A percentile compares a stretch with the other conserved stretches of the same genome.
phyloP scores from a whole-genome alignment of 2,329 filamentous ascomycete genomes.

The Ascochyta pisi region DNA sequence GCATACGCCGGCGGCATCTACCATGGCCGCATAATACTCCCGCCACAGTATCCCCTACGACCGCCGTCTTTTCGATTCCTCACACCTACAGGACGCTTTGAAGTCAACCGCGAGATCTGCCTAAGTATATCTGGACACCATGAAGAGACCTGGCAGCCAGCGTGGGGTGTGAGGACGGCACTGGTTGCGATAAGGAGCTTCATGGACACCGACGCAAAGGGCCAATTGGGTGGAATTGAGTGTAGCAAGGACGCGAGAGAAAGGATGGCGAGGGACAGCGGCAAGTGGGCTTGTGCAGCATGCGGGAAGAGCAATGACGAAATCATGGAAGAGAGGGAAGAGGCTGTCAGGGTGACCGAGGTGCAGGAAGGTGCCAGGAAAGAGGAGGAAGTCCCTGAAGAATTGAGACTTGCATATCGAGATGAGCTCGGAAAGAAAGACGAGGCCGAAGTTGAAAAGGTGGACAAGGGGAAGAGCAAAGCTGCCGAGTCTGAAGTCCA shows the following conservation, averaged over 20 bases:
- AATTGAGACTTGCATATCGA: slow-evolving; percentile 71
- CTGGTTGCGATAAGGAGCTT: slow-evolving; percentile 80
- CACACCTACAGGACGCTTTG: slow-evolving; percentile 90
- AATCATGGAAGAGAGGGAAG: slow-evolving; percentile 75
- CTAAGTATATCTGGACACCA: slow-evolving; percentile 93
- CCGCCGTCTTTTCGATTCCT: slow-evolving; percentile 96
- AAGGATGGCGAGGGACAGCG: slow-evolving; percentile 72
- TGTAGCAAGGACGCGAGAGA: slow-evolving; percentile 68
- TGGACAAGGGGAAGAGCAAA: slow-evolving; percentile 33
- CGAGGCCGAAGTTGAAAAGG: slow-evolving; percentile 14
- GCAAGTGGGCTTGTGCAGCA: slow-evolving; percentile 69
- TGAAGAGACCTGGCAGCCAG: slow-evolving; percentile 98
- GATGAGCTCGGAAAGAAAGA: slow-evolving; percentile 68
- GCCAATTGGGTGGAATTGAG: slow-evolving; percentile 90
- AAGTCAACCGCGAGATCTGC: slow-evolving; percentile 96
- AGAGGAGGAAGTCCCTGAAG: slow-evolving; percentile 59
- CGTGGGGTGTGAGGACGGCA: slow-evolving; percentile 94
- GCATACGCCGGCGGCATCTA: slow-evolving; percentile 85
- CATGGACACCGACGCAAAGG: slow-evolving; percentile 88
- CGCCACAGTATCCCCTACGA: slow-evolving; percentile 86
- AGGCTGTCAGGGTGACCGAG: slow-evolving; percentile 58
- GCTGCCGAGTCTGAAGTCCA: slow-evolving; percentile 14
- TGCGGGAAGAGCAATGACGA: slow-evolving; percentile 77
- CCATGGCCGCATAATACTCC: slow-evolving; percentile 92
- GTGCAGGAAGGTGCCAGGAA: slow-evolving; percentile 51